These are phyloP conservation scores for Colletotrichum musicola DNA, from an alignment of 2,329 filamentous ascomycete species.

Conservation along the genomic window DNA sequence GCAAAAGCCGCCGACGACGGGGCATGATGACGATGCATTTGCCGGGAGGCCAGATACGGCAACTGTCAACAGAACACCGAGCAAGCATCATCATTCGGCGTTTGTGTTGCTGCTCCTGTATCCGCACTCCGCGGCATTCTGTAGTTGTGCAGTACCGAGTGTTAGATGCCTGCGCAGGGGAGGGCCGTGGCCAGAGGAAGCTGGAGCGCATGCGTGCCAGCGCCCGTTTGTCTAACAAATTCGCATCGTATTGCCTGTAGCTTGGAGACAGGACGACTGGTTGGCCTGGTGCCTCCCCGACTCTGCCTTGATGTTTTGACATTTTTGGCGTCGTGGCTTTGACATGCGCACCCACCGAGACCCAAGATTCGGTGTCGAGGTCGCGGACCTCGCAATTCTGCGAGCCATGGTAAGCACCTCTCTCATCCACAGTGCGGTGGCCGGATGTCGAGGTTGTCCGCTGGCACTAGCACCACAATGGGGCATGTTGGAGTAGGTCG, in stretches of 20 bases:
- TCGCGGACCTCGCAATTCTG: conserved; percentile 22
- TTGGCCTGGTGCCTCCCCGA: no score
- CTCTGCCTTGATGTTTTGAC: not conserved
- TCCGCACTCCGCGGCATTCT: not conserved
- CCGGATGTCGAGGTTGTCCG: conserved; percentile 32
- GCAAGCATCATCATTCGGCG: not conserved
- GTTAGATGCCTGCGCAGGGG: no score
- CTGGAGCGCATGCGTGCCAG: conserved; percentile 24
- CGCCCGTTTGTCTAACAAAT: conserved; percentile 19
- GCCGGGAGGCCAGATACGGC: conserved; percentile 5
- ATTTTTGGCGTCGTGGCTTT: not conserved
- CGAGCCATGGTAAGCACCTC: not conserved
- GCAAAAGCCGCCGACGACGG: conserved; percentile 4
- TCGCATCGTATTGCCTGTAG: conserved; percentile 20
- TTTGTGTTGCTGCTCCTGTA: not conserved
- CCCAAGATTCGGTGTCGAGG: not conserved
- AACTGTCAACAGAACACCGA: not conserved
- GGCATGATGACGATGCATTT: conserved; percentile 18
- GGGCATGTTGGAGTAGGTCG: conserved; percentile 2
- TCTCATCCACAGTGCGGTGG: conserved; percentile 32
- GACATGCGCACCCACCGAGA: not conserved
- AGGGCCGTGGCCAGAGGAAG: conserved; percentile 1
- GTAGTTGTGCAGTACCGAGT: no score
- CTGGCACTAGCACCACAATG: conserved; percentile 13
- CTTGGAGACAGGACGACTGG: not conserved